Evolutionary conservation across 129 eudicot genomes (phyloP), one percentile per base, ranked within the genome.

Genomic region (Deinandra increscens): DNA sequence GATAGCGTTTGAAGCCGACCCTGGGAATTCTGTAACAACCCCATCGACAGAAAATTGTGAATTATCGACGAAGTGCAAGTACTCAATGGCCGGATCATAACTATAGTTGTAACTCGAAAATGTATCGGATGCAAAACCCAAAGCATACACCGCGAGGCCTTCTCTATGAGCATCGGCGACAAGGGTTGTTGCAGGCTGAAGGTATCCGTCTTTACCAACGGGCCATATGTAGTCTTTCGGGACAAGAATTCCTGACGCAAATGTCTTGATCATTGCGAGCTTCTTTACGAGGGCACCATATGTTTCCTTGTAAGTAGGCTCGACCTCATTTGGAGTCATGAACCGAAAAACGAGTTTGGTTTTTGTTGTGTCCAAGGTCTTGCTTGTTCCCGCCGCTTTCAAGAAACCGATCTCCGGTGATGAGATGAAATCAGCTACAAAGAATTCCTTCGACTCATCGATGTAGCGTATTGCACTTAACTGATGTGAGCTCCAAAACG

Each of bases 331-430:
- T 9, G 43, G 34, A 7, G 18, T 72, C n/a, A 67, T 14, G 77
- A 94, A 80, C 37, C 67, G 75, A 60, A 94, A 81, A 12, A 94
- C 41, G n/a, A 87, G 80, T 70, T 89, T 94, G 5, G 88, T 82
- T 42, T 64, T 75, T 20, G 68, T 69, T 31, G 31, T 66, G 61
- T 81, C 83, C 19, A 76, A 69, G 49, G 85, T 26, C 70, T 61
- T 75, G 20, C 86, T 78, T 4, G 73, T 69, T 44, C 68, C 70
- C 12, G 87, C 37, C 18, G 80, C 65, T 79, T 85, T 89, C 81
- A 94, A 82, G 91, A 94, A 94, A 68, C 83, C 87, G 1, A 87
- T 85, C 77, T 94, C 99, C 0, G 99, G 89, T 33, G 99, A 94
- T 46, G 99, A 94, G 45, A 94, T 78, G 79, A 83, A 90, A 64